Evolutionary conservation across 1,139 yeast species (phyloP), one percentile per base, ranked within the genome.

Genomic region (Schwanniomyces etchellsii): DNA sequence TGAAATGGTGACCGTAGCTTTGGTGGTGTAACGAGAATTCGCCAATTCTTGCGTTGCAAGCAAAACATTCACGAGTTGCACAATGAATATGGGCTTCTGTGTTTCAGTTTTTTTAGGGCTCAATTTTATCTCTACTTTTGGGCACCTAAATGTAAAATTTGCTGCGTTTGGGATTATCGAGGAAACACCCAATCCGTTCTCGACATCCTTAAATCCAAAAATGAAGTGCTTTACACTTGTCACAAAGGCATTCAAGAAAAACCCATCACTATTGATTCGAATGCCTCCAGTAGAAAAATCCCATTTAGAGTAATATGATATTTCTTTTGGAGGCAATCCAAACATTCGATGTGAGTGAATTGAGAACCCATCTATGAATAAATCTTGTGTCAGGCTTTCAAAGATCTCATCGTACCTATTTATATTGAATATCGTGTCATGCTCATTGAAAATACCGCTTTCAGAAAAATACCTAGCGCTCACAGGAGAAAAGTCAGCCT

Each of bases 241-340:
- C 0, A 46, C 46, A 4, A 85, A 47, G 0, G 72, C 68, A 20
- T 60, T 63, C 1, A 79, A 30, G 27, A 80, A 70, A 2, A 48
- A 47, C 0, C 79, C 62, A 3, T 69, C 60, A 1, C 86, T 72
- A 36, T 77, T 69, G 11, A 84, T 58, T 2, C 47, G 38, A 11
- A 88, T 58, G 4, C 62, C 63, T 6, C 88, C 94, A 2, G 82
- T 53, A 18, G 74, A 75, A 41, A 89, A 74, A 40, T 83, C 89
- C 97, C 97, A 91, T 39, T 84, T 81, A 48, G 96, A 88, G 41
- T 74, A 77, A 48, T 85, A 91, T 0, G 96, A 85, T 1, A 91
- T 84, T 49, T 85, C 95, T 2, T 70, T 64, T 0, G 96, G 96
- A 0, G 96, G 96, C 1, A 86, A 53, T 0, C 98, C 97, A 64